These are phyloP conservation scores for Guadua angustifolia DNA, from an alignment of 176 grass and related monocot species.

Conservation along the genomic window DNA sequence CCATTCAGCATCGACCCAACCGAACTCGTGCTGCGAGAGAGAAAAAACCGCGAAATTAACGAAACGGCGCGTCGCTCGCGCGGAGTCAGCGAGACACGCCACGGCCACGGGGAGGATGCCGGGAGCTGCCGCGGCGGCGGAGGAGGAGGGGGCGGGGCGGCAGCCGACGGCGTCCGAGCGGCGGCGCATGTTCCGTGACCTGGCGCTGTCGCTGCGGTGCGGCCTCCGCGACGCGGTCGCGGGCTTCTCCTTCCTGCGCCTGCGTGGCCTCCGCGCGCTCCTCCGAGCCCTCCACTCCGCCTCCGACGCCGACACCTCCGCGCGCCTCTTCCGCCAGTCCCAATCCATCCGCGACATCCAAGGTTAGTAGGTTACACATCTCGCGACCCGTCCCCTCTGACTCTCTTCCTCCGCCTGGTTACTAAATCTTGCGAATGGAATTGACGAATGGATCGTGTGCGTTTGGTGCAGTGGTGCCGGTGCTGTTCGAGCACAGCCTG, in stretches of 20 bases:
- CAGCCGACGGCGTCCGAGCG: slow-evolving; percentile 42
- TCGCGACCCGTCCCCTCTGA: background rate
- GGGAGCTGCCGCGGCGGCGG: background rate
- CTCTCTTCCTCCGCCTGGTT: background rate
- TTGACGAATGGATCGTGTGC: background rate
- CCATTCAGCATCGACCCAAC: background rate
- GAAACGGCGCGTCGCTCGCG: slow-evolving; percentile 11
- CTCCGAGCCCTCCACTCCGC: slow-evolving; percentile 52
- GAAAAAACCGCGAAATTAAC: slow-evolving; percentile 24
- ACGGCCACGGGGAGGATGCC: slow-evolving; percentile 19
- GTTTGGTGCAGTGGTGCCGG: slow-evolving; percentile 52
- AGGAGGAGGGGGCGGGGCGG: background rate
- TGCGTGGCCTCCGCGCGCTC: slow-evolving; percentile 57
- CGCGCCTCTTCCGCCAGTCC: slow-evolving; percentile 48
- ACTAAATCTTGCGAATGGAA: background rate
- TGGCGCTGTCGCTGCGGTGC: slow-evolving; percentile 52
- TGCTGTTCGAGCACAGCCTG: slow-evolving; percentile 65
- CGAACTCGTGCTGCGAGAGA: background rate
- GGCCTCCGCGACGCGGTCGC: slow-evolving; percentile 57
- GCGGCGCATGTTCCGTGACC: slow-evolving; percentile 48
- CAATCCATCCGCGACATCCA: slow-evolving; percentile 63
- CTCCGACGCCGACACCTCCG: slow-evolving; percentile 11
- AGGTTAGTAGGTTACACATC: slow-evolving; percentile 37
- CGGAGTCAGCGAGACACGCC: background rate
- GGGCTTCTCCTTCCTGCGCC: slow-evolving; percentile 61